phyloP scores from a whole-genome alignment of 768 basidiomycete genomes.

The Rhodosporidiobolus sp. region DNA sequence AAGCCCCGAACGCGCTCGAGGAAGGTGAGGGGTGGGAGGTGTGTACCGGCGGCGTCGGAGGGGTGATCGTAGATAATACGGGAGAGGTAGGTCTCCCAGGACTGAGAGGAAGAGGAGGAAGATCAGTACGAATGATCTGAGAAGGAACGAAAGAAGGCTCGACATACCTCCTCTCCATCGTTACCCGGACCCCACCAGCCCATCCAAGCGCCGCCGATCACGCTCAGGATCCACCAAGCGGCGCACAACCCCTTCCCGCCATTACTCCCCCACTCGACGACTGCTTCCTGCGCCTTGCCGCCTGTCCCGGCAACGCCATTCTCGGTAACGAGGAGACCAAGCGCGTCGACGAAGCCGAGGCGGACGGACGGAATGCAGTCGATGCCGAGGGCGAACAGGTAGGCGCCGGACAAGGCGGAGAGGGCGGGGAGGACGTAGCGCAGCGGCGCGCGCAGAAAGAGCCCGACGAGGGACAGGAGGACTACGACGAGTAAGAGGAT shows the following conservation, averaged over 20 bases:
- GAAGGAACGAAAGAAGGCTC: not conserved
- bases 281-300: not conserved
- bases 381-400: conserved; percentile 24
- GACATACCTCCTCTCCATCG: conserved; percentile 28
- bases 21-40: not conserved
- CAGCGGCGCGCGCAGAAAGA: not conserved
- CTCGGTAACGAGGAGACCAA: not conserved
- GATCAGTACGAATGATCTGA: too few relatives aligned
- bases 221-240: conserved; percentile 19
- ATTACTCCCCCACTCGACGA: not conserved
- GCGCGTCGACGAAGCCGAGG: conserved; percentile 21
- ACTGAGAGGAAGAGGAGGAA: not conserved
- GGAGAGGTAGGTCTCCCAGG: conserved; percentile 31
- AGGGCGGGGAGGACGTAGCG: conserved; percentile 13
- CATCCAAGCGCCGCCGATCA: conserved; percentile 5
- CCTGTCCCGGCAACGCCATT: not conserved
- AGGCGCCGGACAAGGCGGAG: conserved; percentile 2
- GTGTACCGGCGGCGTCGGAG: not conserved
- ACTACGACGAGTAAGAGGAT: conserved; percentile 7
- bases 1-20: not conserved
- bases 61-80: not conserved
- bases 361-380: conserved; percentile 7
- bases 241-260: conserved; percentile 19
- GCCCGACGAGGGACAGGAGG: not conserved
- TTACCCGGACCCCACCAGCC: conserved; percentile 19